Base-by-base conservation (phyloP, 331 rosid genomes). In the Stylosanthes scabra region DNA sequence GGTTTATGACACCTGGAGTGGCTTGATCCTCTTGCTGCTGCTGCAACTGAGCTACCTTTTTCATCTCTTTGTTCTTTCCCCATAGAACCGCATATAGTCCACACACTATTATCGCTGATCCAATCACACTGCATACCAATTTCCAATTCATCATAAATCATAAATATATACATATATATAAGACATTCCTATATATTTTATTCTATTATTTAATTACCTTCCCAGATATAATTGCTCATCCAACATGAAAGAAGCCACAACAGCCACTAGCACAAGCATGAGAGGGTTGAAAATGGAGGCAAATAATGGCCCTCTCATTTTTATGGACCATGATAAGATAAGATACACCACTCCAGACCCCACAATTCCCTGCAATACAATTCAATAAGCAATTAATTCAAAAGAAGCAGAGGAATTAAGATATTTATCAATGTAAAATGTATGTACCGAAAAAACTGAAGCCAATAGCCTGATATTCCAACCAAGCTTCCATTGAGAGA, bases 21-120 rank as follows among this genome's bases (percentile, higher is more conserved):
- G 74, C 77, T 70, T 74, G 70, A 1, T 7, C 6, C 1, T 27
- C 16, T 65, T 66, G 16, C 54, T 9, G 40, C 15, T 70, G 66
- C 80, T 47, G 52, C 42, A 75, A 75, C 39, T 63, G 73, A 57
- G 70, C 56, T 9, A 63, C 71, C 20, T 45, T 75, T 56, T 80
- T 80, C 77, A 80, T 56, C 71, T 74, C 84, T 80, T 58, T 75
- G 54, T 74, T 80, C 67, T 80, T 80, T 11, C 95, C 94, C 97
- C 94, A 88, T 3, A 86, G 63, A 66, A 90, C 96, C 74, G 82
- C 47, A 29, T 88, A 92, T 41, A 92, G 37, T 0, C 97, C 93
- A 41, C 75, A 58, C 71, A 88, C 83, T 5, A 92, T 88, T 71
- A 86, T 4, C 77, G 65, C 78, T 40, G 88, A 88, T 75, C 89